Evolutionary conservation across 148 eudicot genomes (phyloP), one percentile per base, ranked within the genome.

Genomic region (Camellia japonica): DNA sequence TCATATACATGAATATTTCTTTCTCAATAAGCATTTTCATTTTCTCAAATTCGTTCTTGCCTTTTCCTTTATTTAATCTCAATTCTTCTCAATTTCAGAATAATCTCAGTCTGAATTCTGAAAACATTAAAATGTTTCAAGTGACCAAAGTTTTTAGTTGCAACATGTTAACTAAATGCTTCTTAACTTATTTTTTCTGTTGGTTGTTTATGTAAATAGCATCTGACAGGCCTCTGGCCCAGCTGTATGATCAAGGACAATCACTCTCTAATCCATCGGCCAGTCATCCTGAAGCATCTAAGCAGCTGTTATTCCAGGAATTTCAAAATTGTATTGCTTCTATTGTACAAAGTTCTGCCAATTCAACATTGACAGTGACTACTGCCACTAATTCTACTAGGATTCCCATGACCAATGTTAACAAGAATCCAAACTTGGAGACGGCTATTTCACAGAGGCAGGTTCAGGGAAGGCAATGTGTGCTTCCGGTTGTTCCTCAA

Each of bases 401-500:
- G 82, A 85, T 86, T 82, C 49, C 88, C 76, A 84, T 84, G 86
- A 78, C n/a, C 89, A 79, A 90, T 86, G 87, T 75, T 75, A 68
- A 62, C 71, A 92, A 86, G 82, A 91, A 91, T 84, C n/a, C 83
- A 82, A 86, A 30, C 38, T 30, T 30, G 38, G 38, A 30, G 38
- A 30, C 38, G 38, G 38, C 1, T 30, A 30, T 30, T 82, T 82
- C 84, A 58, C 93, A 87, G 84, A 91, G 89, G 81, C 92, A 88
- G 80, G 72, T 89, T 79, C 89, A 84, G 59, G 91, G 86, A 62
- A 88, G 95, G 89, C 94, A 90, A 63, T 90, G 86, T 14, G n/a
- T 10, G 3, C 68, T 19, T 75, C 91, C 85, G 64, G 84, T 76
- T 75, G 89, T 80, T 68, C 54, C 89, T 46, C 30, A 70, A 70